Evolutionary conservation across 2,329 filamentous ascomycete species (phyloP), one percentile per base, ranked within the genome.

Genomic region (Pestalotiopsis sp.): DNA sequence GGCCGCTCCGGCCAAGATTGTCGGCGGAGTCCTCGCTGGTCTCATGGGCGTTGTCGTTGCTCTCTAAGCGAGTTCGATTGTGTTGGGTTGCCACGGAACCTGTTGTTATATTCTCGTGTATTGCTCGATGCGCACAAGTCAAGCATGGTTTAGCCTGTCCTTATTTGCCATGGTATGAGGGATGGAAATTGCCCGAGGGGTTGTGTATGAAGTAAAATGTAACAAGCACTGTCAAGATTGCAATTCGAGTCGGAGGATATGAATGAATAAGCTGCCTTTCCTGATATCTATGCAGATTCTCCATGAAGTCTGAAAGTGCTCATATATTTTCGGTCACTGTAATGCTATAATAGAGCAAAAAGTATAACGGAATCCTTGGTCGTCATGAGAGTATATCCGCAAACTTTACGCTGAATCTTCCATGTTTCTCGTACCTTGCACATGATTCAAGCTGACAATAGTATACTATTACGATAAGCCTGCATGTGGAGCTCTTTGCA

Each of bases 11-110:
- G 66, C 66, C 4, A 61, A 63, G 58, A 41, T 67, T 36, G 23
- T 63, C 17, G 66, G 66, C 13, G 66, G 66, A 14, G 36, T 67
- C 6, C 20, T 67, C 11, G 66, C 58, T 7, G 66, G 66, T 38
- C 14, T 63, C 4, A 6, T 67, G 39, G 65, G 65, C 20, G 41
- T 67, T 36, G 65, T 61, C 25, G 65, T 56, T 67, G 65, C 56
- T 12, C 36, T 67, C 12, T 67, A 13, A 67, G 20, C 27, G 12
- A 20, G 27, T 62, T 11, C 20, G 45, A 52, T 17, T 52, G 17
- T 23, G 45, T 4, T 23, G 45, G 20, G 4, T 20, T n/a, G 14
- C 17, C 14, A 49, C 2, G 17, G n/a, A 52, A 20, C 45, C 17
- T 52, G n/a, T 17, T 52, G 11, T n/a, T 17, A 4, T 52, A 17